A percentile compares a stretch with the other conserved stretches of the same genome.
These are phyloP conservation scores for Fraxinus albicans DNA, from an alignment of 305 asterid genomes.

Conservation along the genomic window DNA sequence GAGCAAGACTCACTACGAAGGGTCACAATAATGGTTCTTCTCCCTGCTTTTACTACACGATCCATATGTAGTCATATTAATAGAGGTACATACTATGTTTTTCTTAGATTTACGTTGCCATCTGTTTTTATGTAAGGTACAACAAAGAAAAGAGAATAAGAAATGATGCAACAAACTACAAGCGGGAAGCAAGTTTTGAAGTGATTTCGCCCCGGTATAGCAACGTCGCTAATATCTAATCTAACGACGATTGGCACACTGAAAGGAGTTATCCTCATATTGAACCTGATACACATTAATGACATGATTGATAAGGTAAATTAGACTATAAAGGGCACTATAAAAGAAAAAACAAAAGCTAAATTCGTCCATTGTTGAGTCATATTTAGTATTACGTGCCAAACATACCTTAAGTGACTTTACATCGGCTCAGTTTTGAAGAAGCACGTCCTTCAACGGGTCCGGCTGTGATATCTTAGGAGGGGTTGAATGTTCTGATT, in stretches of 20 bases:
- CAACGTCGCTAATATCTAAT: background rate
- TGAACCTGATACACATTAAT: background rate
- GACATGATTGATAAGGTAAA: background rate
- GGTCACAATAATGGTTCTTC: background rate
- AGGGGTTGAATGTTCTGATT: slow-evolving; percentile 58
- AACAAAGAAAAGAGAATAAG: background rate
- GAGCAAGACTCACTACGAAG: background rate
- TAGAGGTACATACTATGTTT: background rate
- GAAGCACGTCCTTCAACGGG: slow-evolving; percentile 50
- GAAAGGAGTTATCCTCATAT: background rate
- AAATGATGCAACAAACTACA: background rate
- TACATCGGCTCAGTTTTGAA: slow-evolving; percentile 31
- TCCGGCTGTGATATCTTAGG: slow-evolving; percentile 34
- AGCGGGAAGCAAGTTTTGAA: background rate
- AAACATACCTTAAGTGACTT: background rate
- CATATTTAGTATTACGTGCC: background rate
- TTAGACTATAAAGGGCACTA: background rate
- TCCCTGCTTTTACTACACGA: background rate
- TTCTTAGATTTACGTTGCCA: background rate
- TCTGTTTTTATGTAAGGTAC: background rate
- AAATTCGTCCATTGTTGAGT: background rate
- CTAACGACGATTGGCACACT: background rate
- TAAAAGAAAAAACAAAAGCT: background rate
- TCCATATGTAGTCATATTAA: background rate
- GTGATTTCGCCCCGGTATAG: background rate